phyloP scores from a whole-genome alignment of 2,329 filamentous ascomycete genomes.

The Cladosporium halotolerans region DNA sequence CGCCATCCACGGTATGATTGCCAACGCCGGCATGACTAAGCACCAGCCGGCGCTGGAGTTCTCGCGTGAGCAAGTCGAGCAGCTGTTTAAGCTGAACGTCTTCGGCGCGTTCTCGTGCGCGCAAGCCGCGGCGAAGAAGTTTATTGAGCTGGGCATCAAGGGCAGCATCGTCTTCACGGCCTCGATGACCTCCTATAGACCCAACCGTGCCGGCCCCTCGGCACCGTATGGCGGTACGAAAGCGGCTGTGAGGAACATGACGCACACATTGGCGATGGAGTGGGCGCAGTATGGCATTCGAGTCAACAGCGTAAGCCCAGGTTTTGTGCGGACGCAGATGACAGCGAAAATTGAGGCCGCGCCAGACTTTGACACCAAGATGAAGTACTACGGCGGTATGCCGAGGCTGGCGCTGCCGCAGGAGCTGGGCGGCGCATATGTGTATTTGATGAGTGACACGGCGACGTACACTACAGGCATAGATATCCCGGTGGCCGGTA shows the following conservation, averaged over 20 bases:
- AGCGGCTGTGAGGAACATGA: constrained; percentile 22
- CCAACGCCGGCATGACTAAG: constrained; percentile 26
- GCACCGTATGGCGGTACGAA: constrained; percentile 25
- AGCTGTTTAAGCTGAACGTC: constrained; percentile 34
- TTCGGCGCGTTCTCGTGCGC: constrained; percentile 32
- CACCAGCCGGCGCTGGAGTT: constrained; percentile 27
- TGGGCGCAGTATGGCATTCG: constrained; percentile 26
- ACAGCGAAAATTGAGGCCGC: constrained; percentile 10
- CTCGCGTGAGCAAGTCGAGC: constrained; percentile 25
- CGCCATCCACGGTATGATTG: constrained; percentile 24
- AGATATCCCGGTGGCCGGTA: constrained; percentile 28
- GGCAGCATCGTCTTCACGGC: constrained; percentile 33
- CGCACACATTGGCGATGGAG: constrained; percentile 30
- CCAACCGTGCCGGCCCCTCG: constrained; percentile 28
- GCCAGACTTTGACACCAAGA: constrained; percentile 7
- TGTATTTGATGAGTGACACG: constrained; percentile 38
- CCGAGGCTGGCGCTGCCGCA: constrained; percentile 46
- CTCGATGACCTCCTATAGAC: constrained; percentile 31
- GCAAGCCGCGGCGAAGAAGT: constrained; percentile 31
- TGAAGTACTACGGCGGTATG: constrained; percentile 47
- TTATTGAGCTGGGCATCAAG: constrained; percentile 28
- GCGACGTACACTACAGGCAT: constrained; percentile 37
- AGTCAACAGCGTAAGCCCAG: constrained; percentile 23
- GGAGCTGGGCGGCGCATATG: constrained; percentile 46
- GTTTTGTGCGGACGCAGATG: constrained; percentile 20